These are phyloP conservation scores for Fomitopsis pinicola DNA, from an alignment of 1,284 basidiomycete genomes.

Conservation along the genomic window DNA sequence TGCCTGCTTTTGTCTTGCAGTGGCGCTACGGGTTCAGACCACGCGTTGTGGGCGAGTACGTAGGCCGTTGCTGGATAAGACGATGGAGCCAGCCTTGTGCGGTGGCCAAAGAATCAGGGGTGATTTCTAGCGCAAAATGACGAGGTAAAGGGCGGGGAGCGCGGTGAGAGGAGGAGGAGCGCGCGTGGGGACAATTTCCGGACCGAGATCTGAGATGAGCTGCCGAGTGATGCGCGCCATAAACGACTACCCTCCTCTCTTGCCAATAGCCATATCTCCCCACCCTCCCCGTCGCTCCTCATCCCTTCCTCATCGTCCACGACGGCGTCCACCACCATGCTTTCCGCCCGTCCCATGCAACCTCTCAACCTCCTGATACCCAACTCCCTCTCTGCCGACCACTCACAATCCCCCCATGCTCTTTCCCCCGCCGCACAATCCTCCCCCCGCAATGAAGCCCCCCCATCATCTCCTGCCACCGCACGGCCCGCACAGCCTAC, in stretches of 20 bases:
- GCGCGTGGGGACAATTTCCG: conserved; percentile 3
- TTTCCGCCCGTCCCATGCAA: conserved; percentile 40
- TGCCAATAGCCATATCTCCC: conserved; percentile 11
- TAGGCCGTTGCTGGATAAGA: neutral
- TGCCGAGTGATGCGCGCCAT: conserved; percentile 12
- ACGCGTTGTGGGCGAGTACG: neutral
- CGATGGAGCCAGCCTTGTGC: neutral
- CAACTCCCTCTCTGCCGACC: conserved; percentile 12
- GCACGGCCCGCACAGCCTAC: conserved; percentile 11
- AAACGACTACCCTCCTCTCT: conserved; percentile 12
- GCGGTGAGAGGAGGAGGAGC: neutral
- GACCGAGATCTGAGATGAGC: conserved; percentile 11
- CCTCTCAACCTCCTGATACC: conserved; percentile 26
- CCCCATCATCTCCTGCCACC: conserved; percentile 1
- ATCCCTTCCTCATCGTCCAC: conserved; percentile 6
- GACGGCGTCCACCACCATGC: conserved; percentile 28
- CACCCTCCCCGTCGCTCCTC: conserved; percentile 13
- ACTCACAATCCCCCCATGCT: conserved; percentile 7
- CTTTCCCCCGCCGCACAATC: conserved; percentile 6
- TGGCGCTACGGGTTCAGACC: neutral
- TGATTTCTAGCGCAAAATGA: neutral
- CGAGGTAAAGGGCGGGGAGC: neutral
- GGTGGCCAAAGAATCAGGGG: neutral
- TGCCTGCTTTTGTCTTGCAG: neutral
- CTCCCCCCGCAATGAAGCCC: conserved; percentile 3